Conservation (phyloP, 495 filamentous ascomycete genomes). For the Trichocladium uniseriatum region DNA sequence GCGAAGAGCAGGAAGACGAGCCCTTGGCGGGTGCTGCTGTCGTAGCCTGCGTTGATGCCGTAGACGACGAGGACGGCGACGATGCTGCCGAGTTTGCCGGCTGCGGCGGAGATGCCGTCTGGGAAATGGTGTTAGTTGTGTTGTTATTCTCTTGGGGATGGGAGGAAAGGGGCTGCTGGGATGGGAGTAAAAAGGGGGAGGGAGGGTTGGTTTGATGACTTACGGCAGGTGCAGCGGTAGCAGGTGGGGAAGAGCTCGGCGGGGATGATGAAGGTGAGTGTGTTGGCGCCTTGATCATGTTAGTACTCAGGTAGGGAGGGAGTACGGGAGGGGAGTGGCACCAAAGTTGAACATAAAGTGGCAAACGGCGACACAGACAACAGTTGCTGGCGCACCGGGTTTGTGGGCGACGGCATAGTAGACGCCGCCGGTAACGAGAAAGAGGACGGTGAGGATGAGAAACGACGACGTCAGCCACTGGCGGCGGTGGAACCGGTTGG, state of each 20-base stretch:
- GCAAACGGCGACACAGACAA: slow-evolving; percentile 60
- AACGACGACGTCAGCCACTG: slow-evolving; percentile 51
- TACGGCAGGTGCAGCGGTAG: slow-evolving; percentile 73
- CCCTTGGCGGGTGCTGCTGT: slow-evolving; percentile 19
- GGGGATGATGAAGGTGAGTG: slow-evolving; percentile 85
- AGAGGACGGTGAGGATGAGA: slow-evolving; percentile 59
- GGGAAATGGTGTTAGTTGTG: too few species aligned
- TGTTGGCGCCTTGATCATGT: slow-evolving; percentile 52
- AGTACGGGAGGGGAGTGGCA: neutral
- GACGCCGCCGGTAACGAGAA: slow-evolving; percentile 64
- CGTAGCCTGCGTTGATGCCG: slow-evolving; percentile 33
- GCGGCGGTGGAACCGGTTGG: slow-evolving; percentile 55
- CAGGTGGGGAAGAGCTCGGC: slow-evolving; percentile 85
- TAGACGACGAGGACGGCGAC: slow-evolving; percentile 43
- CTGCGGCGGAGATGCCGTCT: slow-evolving; percentile 79
- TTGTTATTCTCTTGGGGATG: too few species aligned
- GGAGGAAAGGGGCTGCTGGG: too few species aligned
- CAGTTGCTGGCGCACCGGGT: slow-evolving; percentile 36
- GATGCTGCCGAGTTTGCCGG: slow-evolving; percentile 78
- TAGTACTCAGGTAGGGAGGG: neutral
- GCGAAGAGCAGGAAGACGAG: slow-evolving; percentile 31
- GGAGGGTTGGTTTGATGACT: too few species aligned
- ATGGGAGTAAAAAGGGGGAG: too few species aligned
- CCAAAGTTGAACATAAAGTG: slow-evolving; percentile 84
- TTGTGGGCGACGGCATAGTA: slow-evolving; percentile 44